phyloP scores from a whole-genome alignment of 2,329 filamentous ascomycete genomes.

The Cercospora zeina region DNA sequence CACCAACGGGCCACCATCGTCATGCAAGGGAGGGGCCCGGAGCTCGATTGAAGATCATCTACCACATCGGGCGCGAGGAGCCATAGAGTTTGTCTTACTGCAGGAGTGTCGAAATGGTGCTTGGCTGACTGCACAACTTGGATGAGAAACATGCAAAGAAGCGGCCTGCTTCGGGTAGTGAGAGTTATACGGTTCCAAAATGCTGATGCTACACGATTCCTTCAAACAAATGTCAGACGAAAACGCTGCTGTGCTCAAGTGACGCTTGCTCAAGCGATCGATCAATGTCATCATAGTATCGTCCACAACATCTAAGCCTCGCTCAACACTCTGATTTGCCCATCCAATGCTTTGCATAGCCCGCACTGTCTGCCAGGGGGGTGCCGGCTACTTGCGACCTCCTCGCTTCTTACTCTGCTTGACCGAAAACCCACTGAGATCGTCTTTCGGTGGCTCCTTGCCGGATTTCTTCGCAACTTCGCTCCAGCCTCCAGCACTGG shows the following conservation, averaged over 20 bases:
- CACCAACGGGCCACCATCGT: slow-evolving; percentile 9
- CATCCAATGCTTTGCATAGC: neutral
- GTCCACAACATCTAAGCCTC: neutral
- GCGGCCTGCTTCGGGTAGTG: neutral
- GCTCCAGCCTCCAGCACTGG: slow-evolving; percentile 67
- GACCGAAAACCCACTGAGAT: slow-evolving; percentile 74
- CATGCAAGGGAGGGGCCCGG: slow-evolving; percentile 7
- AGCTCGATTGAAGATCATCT: slow-evolving; percentile 4
- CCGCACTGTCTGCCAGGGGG: neutral
- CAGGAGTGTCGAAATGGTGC: slow-evolving; percentile 10
- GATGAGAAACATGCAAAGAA: neutral
- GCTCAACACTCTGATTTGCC: neutral
- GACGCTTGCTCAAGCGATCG: neutral
- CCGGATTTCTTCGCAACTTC: slow-evolving; percentile 90
- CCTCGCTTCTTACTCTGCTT: slow-evolving; percentile 90
- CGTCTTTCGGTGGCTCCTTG: slow-evolving; percentile 44
- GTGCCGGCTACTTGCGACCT: slow-evolving; percentile 38
- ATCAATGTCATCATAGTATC: slow-evolving; percentile 2
- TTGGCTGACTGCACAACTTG: neutral
- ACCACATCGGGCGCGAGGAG: neutral
- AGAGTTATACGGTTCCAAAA: neutral
- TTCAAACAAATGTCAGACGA: neutral
- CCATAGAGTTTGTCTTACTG: slow-evolving; percentile 7
- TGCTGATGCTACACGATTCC: neutral
- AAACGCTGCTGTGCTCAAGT: slow-evolving; percentile 1